Base-by-base conservation (phyloP, 2,329 filamentous ascomycete genomes). In the Xylariaceae sp. region DNA sequence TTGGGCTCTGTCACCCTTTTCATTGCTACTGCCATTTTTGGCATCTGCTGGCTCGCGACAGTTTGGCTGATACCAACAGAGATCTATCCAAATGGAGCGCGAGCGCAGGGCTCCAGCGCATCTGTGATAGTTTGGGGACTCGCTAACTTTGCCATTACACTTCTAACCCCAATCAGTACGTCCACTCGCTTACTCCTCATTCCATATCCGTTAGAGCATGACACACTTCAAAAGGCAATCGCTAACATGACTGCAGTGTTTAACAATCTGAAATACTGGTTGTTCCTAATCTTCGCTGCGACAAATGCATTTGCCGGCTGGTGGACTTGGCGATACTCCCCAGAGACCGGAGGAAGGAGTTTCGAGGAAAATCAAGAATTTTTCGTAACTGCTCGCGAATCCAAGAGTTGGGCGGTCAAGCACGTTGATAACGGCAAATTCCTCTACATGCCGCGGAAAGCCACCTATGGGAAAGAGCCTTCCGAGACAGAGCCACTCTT, bases 301-400 rank as follows among this genome's bases (percentile, higher is more conserved):
- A 81, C 77, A 0, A 83, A 83, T 54, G 65, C 71, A 0, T 63
- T 81, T 39, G 80, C 80, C 0, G 80, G 77, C 1, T 57, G 72
- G 22, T 79, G 75, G 75, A 82, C 79, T 0, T 82, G 71, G 57
- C 52, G 59, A 19, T 73, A 69, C 51, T 66, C 64, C 27, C 80
- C 80, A 0, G 80, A 83, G 62, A 80, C 72, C 12, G 80, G 80
- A 0, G 77, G 79, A 0, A 61, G 81, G 22, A 77, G 73, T 43
- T 83, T 83, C 53, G 79, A 82, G 53, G 80, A 82, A 57, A 83
- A 83, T 53, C 76, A 80, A 60, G 67, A 74, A 46, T 83, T 82
- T 64, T 83, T 83, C 58, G 68, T 71, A 45, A 72, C 75, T 50
- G 80, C 80, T 2, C 68, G 66, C 40, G 69, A 80, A 41, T 70